These are phyloP conservation scores for Diaporthe sp. DNA, from an alignment of 2,329 filamentous ascomycete species.

Conservation along the genomic window DNA sequence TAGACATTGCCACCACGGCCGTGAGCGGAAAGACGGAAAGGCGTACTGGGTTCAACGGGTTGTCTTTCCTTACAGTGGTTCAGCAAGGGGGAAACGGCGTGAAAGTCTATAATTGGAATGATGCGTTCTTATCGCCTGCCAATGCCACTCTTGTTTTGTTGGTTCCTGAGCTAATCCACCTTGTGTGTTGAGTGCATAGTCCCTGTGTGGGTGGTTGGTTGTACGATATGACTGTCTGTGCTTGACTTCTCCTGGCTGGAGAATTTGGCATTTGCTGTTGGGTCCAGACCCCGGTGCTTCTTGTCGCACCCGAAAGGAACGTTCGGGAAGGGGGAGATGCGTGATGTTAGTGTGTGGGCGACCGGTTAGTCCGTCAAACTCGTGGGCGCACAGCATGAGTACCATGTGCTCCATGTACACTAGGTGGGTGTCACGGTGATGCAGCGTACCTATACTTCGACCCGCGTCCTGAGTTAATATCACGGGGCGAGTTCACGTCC, in stretches of 20 bases:
- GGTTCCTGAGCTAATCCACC: constrained; percentile 26
- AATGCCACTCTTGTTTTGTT: constrained; percentile 9
- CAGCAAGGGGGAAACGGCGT: constrained; percentile 23
- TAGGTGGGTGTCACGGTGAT: constrained; percentile 9
- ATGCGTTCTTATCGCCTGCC: constrained; percentile 8
- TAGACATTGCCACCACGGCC: constrained; percentile 1
- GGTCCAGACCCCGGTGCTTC: constrained; percentile 2
- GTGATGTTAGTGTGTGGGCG: not conserved
- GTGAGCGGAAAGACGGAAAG: not conserved
- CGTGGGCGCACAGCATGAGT: constrained; percentile 37
- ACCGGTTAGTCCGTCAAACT: constrained; percentile 6
- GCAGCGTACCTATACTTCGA: not conserved
- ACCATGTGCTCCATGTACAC: constrained; percentile 26
- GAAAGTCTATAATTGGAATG: constrained; percentile 20
- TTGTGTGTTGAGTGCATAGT: not conserved
- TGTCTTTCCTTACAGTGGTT: constrained; percentile 25
- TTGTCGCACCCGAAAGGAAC: constrained; percentile 33
- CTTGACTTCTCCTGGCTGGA: not conserved
- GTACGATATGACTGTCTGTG: constrained; percentile 17
- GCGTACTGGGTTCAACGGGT: constrained; percentile 13
- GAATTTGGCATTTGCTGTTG: not conserved
- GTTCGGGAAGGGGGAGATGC: not conserved
- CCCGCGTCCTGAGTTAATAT: not conserved
- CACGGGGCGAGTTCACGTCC: constrained; percentile 1
- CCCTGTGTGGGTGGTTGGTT: constrained; percentile 19